Evolutionary conservation across 441 rosid genomes (phyloP), one percentile per base, ranked within the genome.

Genomic region (Pelargonium myrrhifolium): DNA sequence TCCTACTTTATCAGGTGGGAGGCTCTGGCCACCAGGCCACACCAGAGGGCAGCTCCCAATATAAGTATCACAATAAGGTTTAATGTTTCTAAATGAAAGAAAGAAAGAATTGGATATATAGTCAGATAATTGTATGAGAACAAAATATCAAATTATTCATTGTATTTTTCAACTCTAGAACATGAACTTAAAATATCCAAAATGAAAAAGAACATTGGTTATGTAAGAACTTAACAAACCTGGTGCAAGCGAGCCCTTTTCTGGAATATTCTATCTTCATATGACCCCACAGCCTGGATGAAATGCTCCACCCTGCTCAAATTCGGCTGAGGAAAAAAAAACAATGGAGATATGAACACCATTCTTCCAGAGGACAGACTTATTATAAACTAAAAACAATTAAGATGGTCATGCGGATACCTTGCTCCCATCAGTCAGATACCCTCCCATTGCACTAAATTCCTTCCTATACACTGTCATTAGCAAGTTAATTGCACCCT

Each of bases 401-500:
- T 28, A 63, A 55, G 21, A 62, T 64, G 24, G 66, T 35, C 39
- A 35, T 35, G 66, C 4, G 63, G 72, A 68, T 64, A 94, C 97
- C 91, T 89, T 85, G 91, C 96, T 80, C 74, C 78, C 87, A 72
- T 87, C 71, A 8, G 94, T 87, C 84, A 94, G 80, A 80, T 87
- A 94, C 51, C 86, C 90, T 49, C 84, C 87, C 77, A 82, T 51
- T 28, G 78, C 72, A 65, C 78, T 81, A 65, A 94, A 72, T 77
- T 89, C 94, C 81, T 88, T 89, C 87, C 86, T 89, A 81, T 94
- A 92, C 35, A 89, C 94, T 49, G 91, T 84, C 76, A 89, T 73
- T 74, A 94, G 74, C 85, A 94, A 80, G 80, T 92, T 87, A 74
- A 94, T 88, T 65, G 99, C 99, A 79, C 98, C 99, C 98, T 94